Percentiles rank a stretch among this genome's conserved stretches.
Evolutionary conservation across 2,329 filamentous ascomycete genomes (phyloP).

Genomic region (Lachnellula arida): DNA sequence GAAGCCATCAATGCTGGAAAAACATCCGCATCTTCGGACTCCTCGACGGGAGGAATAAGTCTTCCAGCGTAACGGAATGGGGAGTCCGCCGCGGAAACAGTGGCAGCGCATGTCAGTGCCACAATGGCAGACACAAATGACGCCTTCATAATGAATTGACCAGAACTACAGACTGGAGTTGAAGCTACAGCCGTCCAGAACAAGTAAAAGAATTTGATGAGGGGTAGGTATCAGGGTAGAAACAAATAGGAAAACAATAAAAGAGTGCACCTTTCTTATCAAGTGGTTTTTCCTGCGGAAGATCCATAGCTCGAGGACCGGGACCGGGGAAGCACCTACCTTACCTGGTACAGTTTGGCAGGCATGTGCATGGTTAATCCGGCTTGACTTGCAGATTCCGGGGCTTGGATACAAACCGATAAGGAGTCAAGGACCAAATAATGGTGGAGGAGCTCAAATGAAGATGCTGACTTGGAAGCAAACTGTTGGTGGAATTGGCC

Average conservation of each 20-base stretch:
- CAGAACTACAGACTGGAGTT: conserved; percentile 3
- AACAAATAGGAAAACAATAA: background rate
- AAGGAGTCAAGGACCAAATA: background rate
- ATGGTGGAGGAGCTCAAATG: background rate
- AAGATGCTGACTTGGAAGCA: background rate
- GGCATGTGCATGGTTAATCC: background rate
- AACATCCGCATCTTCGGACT: conserved; percentile 18
- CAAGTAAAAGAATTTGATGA: background rate
- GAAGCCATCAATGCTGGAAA: conserved; percentile 3
- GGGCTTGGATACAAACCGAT: background rate
- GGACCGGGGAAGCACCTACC: conserved; percentile 1
- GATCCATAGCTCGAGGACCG: background rate
- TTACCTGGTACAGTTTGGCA: conserved; percentile 5
- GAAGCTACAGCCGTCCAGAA: background rate
- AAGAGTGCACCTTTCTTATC: conserved; percentile 4
- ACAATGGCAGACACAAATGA: conserved; percentile 21
- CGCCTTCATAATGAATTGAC: conserved; percentile 21
- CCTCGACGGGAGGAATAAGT: conserved; percentile 22
- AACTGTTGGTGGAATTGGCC: background rate
- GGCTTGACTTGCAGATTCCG: background rate
- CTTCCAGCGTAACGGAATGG: conserved; percentile 18
- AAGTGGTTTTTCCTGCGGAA: background rate
- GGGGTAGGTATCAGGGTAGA: background rate
- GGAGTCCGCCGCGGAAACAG: conserved; percentile 8
- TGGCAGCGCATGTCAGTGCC: conserved; percentile 14